Conservation (phyloP, 225 moss, liverwort and hornwort species). For the Thuidium tamariscinum region DNA sequence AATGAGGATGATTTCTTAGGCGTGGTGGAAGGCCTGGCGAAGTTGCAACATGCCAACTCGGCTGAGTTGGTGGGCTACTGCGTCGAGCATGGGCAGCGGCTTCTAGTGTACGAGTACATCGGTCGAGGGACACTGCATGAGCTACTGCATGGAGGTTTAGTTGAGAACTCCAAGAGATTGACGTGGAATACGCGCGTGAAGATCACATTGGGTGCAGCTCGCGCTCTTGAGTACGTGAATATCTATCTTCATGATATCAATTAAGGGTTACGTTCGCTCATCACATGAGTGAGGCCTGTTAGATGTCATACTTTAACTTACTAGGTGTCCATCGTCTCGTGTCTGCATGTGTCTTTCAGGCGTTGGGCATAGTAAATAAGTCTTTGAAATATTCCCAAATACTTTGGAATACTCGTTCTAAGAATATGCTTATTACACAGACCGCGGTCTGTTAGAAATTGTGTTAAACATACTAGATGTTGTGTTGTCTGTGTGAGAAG, state of each 20-base stretch:
- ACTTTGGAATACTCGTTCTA: neutral
- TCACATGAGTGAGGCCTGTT: neutral
- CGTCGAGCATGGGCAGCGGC: conserved; percentile 55
- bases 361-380: neutral
- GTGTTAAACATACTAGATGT: neutral
- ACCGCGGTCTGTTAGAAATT: neutral
- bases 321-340: neutral
- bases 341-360: neutral
- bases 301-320: neutral
- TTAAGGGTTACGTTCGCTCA: neutral
- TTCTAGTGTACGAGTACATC: conserved; percentile 55
- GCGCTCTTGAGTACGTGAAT: conserved; percentile 55
- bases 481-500: neutral
- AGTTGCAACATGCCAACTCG: conserved; percentile 37
- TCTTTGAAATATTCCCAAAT: neutral
- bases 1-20: conserved; percentile 55
- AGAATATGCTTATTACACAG: neutral
- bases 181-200: conserved; percentile 73
- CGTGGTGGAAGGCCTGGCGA: conserved; percentile 41
- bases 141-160: conserved; percentile 25
- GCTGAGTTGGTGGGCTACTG: conserved; percentile 57
- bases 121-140: conserved; percentile 46
- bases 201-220: conserved; percentile 54
- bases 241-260: neutral
- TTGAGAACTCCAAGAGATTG: conserved; percentile 25